These are phyloP conservation scores for Fusarium sp. DNA, from an alignment of 2,329 filamentous ascomycete species.

Conservation along the genomic window DNA sequence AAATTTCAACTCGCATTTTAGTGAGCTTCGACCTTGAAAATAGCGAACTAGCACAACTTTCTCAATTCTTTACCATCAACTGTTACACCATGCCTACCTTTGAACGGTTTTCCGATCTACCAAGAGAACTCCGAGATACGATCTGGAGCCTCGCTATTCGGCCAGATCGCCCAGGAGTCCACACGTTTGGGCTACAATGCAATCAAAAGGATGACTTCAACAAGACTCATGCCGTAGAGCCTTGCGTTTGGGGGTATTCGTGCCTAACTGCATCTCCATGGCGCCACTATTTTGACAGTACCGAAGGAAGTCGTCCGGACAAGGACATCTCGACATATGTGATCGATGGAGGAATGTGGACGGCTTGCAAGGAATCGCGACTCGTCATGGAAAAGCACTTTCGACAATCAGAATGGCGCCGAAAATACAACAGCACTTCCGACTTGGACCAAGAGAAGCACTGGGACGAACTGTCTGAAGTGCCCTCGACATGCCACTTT, in stretches of 20 bases:
- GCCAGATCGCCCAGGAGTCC: neutral
- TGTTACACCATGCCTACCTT: too few relatives aligned
- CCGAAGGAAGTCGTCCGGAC: neutral
- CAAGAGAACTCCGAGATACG: conserved; percentile 9
- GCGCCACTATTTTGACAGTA: too few relatives aligned
- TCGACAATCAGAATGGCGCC: neutral
- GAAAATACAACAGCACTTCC: too few relatives aligned
- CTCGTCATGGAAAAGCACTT: conserved; percentile 12
- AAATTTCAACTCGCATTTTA: too few relatives aligned
- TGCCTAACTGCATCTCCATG: too few relatives aligned
- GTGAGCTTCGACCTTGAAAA: too few relatives aligned
- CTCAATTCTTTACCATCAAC: too few relatives aligned
- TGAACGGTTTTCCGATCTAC: conserved; percentile 3
- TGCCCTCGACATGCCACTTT: conserved; percentile 5
- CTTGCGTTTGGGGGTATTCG: too few relatives aligned
- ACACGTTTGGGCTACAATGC: conserved; percentile 2
- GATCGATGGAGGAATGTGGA: conserved; percentile 24
- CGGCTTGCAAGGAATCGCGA: conserved; percentile 21
- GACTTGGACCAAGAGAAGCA: rapidly evolving
- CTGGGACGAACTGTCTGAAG: too few relatives aligned
- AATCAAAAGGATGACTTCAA: too few relatives aligned
- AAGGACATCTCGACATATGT: conserved; percentile 17
- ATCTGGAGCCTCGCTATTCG: conserved; percentile 16
- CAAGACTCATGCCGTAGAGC: too few relatives aligned
- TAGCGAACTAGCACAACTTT: too few relatives aligned